Percentiles rank a stretch among this genome's conserved stretches.
Evolutionary conservation across 768 basidiomycete genomes (phyloP).

Genomic region (Kwoniella shandongensis): DNA sequence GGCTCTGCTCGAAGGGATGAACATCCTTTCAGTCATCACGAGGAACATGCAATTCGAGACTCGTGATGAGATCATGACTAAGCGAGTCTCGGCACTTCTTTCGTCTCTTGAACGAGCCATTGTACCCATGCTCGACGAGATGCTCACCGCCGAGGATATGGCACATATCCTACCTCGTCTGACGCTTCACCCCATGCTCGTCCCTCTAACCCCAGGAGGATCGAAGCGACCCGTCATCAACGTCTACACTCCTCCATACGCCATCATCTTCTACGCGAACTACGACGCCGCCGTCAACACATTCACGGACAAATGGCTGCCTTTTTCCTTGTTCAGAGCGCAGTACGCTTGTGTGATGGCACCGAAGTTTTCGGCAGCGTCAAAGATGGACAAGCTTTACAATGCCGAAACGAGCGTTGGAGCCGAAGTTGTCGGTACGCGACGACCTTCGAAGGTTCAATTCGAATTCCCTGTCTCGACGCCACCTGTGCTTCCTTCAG

Average conservation of each 20-base stretch:
- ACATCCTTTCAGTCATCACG: constrained; percentile 42
- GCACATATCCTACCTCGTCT: constrained; percentile 47
- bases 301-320: constrained; percentile 50
- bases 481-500: neutral
- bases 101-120: constrained; percentile 42
- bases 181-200: constrained; percentile 45
- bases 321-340: constrained; percentile 52
- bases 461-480: constrained; percentile 33
- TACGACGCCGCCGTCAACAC: constrained; percentile 52
- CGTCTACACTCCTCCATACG: constrained; percentile 44
- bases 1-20: constrained; percentile 47
- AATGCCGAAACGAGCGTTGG: neutral
- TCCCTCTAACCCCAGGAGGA: constrained; percentile 46
- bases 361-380: constrained; percentile 22
- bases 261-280: constrained; percentile 52
- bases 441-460: constrained; percentile 52
- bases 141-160: constrained; percentile 48
- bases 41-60: constrained; percentile 30
- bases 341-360: constrained; percentile 52
- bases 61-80: constrained; percentile 17
- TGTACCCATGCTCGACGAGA: constrained; percentile 51
- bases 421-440: neutral
- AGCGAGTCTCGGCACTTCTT: constrained; percentile 31
- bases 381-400: constrained; percentile 18
- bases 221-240: constrained; percentile 8